phyloP scores from a whole-genome alignment of 2,329 filamentous ascomycete species.

The Phoma herbarum region DNA sequence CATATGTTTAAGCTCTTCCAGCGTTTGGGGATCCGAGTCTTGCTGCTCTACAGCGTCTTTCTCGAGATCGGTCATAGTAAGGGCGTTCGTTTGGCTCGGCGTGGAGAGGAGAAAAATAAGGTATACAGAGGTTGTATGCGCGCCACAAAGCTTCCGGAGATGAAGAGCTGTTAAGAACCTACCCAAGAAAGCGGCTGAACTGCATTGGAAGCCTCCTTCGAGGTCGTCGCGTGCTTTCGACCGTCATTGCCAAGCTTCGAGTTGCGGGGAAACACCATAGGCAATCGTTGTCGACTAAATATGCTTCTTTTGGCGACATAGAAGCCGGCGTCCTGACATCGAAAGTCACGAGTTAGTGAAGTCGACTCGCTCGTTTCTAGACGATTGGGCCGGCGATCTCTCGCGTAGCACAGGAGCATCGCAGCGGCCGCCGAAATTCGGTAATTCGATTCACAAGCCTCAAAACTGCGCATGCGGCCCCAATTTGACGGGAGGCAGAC shows the following conservation, averaged over 20 bases:
- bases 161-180: background rate
- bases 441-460: background rate
- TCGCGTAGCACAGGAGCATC: background rate
- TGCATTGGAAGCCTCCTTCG: background rate
- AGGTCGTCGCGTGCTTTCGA: background rate
- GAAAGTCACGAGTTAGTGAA: conserved; percentile 5
- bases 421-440: conserved; percentile 12
- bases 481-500: background rate
- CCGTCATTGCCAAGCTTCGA: conserved; percentile 8
- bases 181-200: background rate
- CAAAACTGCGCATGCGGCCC: background rate
- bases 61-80: background rate
- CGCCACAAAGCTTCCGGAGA: background rate
- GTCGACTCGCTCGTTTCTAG: background rate
- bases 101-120: background rate
- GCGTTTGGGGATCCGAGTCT: conserved; percentile 7
- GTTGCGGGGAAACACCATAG: conserved; percentile 11
- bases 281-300: conserved; percentile 6
- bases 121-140: too few species aligned
- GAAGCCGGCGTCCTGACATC: conserved; percentile 5
- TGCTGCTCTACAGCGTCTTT: conserved; percentile 1
- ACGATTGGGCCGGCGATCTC: conserved; percentile 10
- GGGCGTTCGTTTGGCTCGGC: background rate
- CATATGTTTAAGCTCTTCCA: conserved; percentile 8
- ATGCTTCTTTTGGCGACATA: conserved; percentile 11